Base-by-base conservation (phyloP, 2,329 filamentous ascomycete species). In the Cryphonectria radicalis region DNA sequence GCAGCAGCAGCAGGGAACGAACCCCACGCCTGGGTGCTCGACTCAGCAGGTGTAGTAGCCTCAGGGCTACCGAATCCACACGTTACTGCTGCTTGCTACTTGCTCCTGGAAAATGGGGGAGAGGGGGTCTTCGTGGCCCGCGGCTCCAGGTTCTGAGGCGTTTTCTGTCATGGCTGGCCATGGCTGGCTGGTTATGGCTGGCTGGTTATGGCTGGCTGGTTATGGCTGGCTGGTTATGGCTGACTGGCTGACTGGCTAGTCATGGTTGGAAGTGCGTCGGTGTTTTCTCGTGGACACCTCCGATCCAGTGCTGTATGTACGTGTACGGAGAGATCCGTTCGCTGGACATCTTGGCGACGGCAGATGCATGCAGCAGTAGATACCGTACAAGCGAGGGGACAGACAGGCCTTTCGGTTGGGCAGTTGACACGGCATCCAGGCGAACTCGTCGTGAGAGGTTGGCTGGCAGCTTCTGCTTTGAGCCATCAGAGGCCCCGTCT, bases 401-500 rank as follows among this genome's bases (percentile, higher is more conserved):
- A 50, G 35, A 37, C 17, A 25, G 59, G 35, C 32, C 32, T 40
- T 62, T 22, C 19, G 35, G 59, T 62, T 40, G 59, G 35, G 59
- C 35, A 40, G 35, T 22, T 62, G 59, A 35, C 32, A 8, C 19
- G 5, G 59, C 35, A 19, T 19, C 25, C 19, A 42, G 42, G 63
- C 59, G 19, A 68, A 28, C 66, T 68, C 8, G 57, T 68, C 42
- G 55, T 13, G 42, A 55, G 35, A 43, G 28, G 32, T 7, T 63
- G 22, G 55, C 42, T 70, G 46, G 42, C 42, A 70, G 69, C 69
- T 70, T 67, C 69, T 70, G 63, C 69, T 67, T 67, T 67, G 43
- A 67, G 69, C 57, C 50, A 55, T 32, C 57, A 63, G 40, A 25
- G 1, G 35, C 32, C 37, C 64, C 67, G 28, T 22, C n/a, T 35